Evolutionary conservation across 2,329 filamentous ascomycete species (phyloP).

Genomic region (Orbilia blumenaviensis): DNA sequence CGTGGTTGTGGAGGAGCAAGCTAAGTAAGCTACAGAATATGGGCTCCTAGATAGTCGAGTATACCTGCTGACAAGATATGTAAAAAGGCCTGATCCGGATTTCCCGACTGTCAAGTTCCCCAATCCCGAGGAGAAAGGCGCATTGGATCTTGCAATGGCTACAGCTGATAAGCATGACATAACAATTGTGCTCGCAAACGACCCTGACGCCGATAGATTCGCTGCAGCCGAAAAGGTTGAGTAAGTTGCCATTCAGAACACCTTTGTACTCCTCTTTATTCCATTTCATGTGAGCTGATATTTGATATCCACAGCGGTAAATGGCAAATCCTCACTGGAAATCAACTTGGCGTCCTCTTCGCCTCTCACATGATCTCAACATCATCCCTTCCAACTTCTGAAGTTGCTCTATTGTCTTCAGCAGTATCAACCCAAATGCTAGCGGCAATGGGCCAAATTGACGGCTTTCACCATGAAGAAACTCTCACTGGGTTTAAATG

Average conservation of each 20-base stretch:
- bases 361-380: conserved; percentile 68
- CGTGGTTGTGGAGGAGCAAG: conserved; percentile 62
- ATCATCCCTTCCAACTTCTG: conserved; percentile 56
- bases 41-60: neutral
- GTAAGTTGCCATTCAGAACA: neutral
- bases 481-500: conserved; percentile 75
- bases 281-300: neutral
- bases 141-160: conserved; percentile 69
- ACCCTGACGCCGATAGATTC: conserved; percentile 73
- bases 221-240: conserved; percentile 69
- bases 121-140: conserved; percentile 72
- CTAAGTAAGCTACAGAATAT: conserved; percentile 60
- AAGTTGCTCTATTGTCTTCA: conserved; percentile 69
- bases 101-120: conserved; percentile 73
- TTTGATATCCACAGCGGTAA: conserved; percentile 60
- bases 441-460: conserved; percentile 66
- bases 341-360: conserved; percentile 71
- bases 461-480: conserved; percentile 69
- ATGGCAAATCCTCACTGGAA: conserved; percentile 73
- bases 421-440: conserved; percentile 74
- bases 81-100: conserved; percentile 69
- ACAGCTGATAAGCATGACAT: conserved; percentile 66
- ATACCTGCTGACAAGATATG: conserved; percentile 4
- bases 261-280: neutral
- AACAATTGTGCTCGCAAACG: conserved; percentile 69